Percentiles rank a stretch among this genome's conserved stretches.
Evolutionary conservation across 2,329 filamentous ascomycete species (phyloP).

Genomic region (Leptographium radiaticola): DNA sequence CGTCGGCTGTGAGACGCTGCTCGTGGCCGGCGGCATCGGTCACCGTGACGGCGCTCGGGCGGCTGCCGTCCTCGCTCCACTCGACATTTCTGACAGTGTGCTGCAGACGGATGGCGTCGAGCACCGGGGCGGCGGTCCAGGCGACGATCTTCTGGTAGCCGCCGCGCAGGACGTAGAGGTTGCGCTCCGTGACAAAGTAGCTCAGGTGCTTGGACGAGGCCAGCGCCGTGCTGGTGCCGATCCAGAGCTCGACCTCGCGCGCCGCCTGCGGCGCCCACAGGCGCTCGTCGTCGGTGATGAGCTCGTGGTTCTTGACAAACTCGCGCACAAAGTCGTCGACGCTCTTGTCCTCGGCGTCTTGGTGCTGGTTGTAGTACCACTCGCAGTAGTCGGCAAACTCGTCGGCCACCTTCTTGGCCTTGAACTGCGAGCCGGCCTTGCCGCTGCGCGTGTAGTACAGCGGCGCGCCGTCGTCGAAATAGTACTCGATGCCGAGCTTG

Average conservation of each 20-base stretch:
- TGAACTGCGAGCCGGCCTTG: conserved; percentile 1
- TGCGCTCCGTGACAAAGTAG: conserved; percentile 1
- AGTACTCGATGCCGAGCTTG: neutral
- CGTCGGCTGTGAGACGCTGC: neutral
- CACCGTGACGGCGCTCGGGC: neutral
- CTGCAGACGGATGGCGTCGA: neutral
- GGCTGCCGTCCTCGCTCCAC: conserved; percentile 1
- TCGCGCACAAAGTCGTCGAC: neutral
- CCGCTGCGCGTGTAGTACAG: conserved; percentile 1
- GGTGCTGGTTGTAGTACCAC: neutral
- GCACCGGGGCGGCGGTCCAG: neutral
- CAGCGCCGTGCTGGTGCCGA: neutral
- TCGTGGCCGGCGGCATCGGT: neutral
- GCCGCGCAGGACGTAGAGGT: conserved; percentile 1
- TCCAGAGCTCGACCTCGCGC: conserved; percentile 1
- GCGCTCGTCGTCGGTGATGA: conserved; percentile 1
- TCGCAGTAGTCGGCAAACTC: conserved; percentile 3
- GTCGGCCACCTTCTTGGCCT: conserved; percentile 3
- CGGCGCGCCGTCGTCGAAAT: conserved; percentile 1
- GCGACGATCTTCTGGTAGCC: conserved; percentile 1
- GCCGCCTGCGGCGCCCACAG: conserved; percentile 1
- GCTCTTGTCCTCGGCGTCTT: neutral
- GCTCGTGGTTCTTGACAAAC: conserved; percentile 1
- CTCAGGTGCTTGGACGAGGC: conserved; percentile 3
- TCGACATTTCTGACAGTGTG: conserved; percentile 1